phyloP scores from a whole-genome alignment of 2,329 filamentous ascomycete species.

The Fonsecaea monophora region DNA sequence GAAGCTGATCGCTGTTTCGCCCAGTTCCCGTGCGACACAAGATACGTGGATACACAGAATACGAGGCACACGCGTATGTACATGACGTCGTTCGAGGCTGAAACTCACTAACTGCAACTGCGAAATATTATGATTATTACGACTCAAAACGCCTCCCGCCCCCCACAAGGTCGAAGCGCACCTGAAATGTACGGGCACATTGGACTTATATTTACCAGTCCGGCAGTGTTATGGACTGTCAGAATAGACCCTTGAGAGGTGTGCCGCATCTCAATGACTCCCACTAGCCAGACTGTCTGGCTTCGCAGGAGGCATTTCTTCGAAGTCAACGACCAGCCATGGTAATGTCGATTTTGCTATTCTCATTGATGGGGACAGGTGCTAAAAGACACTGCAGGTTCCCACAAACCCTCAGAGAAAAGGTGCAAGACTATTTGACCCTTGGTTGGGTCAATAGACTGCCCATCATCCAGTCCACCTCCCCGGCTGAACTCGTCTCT shows the following conservation, averaged over 20 bases:
- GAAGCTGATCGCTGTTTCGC: conserved; percentile 21
- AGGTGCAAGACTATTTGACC: conserved; percentile 69
- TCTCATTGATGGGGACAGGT: conserved; percentile 17
- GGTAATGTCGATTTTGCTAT: conserved; percentile 53
- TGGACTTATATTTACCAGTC: conserved; percentile 1
- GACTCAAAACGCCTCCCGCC: background rate
- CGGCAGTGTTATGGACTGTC: conserved; percentile 13
- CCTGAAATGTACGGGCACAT: background rate
- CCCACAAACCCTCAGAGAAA: conserved; percentile 63
- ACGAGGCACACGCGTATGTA: background rate
- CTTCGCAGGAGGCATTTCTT: conserved; percentile 59
- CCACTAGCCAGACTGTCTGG: conserved; percentile 16
- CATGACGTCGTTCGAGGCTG: conserved; percentile 3
- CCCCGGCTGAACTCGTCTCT: conserved; percentile 68
- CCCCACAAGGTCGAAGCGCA: background rate
- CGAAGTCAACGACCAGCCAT: conserved; percentile 71
- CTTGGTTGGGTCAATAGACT: conserved; percentile 67
- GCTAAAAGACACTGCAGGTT: conserved; percentile 58
- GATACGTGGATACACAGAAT: background rate
- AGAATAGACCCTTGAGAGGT: background rate
- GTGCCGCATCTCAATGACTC: conserved; percentile 3
- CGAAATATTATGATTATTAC: background rate
- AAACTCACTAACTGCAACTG: conserved; percentile 1
- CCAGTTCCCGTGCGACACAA: conserved; percentile 5
- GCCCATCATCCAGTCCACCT: conserved; percentile 63